phyloP scores from a whole-genome alignment of 139 green algal species.

The Trebouxia sp. region DNA sequence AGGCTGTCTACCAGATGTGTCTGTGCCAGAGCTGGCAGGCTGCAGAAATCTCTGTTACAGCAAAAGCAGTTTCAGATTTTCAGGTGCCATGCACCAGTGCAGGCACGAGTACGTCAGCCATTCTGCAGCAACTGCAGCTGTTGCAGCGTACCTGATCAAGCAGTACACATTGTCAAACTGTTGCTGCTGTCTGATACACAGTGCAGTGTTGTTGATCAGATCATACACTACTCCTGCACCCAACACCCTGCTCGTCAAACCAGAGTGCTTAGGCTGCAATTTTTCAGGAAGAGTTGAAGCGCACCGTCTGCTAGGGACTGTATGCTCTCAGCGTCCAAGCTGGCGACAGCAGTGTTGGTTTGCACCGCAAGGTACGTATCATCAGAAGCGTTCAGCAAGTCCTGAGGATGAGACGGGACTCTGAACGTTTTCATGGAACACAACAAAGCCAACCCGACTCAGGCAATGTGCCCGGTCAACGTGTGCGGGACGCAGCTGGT shows the following conservation, averaged over 20 bases:
- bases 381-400: slow-evolving; percentile 31
- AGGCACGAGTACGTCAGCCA: too few species aligned
- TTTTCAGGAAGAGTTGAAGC: background rate
- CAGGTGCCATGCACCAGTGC: background rate
- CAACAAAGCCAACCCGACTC: too few species aligned
- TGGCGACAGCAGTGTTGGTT: background rate
- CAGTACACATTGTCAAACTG: slow-evolving; percentile 56
- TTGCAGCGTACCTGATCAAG: slow-evolving; percentile 37
- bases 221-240: slow-evolving; percentile 53
- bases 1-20: slow-evolving; percentile 48
- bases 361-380: background rate
- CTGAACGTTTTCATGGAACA: slow-evolving; percentile 31
- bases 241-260: too few species aligned
- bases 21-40: slow-evolving; percentile 5
- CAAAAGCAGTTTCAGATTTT: background rate
- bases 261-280: too few species aligned
- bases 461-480: too few species aligned
- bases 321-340: slow-evolving; percentile 27
- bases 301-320: slow-evolving; percentile 42
- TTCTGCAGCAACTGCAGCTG: too few species aligned
- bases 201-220: slow-evolving; percentile 58
- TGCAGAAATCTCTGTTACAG: slow-evolving; percentile 30
- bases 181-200: slow-evolving; percentile 54
- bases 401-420: slow-evolving; percentile 36
- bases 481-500: too few species aligned